A percentile compares a stretch with the other conserved stretches of the same genome.
Conservation (phyloP, 176 grass and related monocot genomes). For the Typha latifolia region DNA sequence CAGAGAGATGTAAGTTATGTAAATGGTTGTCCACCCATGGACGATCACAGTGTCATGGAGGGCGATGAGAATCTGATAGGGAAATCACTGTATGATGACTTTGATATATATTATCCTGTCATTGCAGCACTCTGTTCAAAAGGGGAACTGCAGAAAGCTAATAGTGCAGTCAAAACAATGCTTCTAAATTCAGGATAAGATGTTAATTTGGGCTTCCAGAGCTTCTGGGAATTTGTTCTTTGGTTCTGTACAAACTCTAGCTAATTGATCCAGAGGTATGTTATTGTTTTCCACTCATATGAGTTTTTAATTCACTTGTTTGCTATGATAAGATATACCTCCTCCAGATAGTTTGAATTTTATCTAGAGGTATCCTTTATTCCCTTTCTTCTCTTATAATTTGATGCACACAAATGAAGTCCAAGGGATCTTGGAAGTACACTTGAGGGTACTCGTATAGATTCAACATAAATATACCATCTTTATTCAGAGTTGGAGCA, state of each 20-base stretch:
- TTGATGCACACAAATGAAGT: too few species aligned
- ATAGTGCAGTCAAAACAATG: slow-evolving; percentile 63
- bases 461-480: too few species aligned
- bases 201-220: neutral
- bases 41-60: slow-evolving; percentile 27
- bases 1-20: slow-evolving; percentile 21
- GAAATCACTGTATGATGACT: slow-evolving; percentile 51
- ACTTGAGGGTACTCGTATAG: too few species aligned
- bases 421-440: too few species aligned
- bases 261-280: neutral
- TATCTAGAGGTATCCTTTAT: too few species aligned
- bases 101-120: slow-evolving; percentile 64
- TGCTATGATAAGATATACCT: too few species aligned
- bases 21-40: slow-evolving; percentile 28
- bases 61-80: slow-evolving; percentile 28
- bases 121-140: slow-evolving; percentile 62
- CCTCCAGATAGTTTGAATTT: too few species aligned
- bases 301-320: too few species aligned
- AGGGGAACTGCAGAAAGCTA: slow-evolving; percentile 60
- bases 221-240: neutral
- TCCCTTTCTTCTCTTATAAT: too few species aligned
- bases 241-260: neutral
- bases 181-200: slow-evolving; percentile 57
- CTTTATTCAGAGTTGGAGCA: too few species aligned
- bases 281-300: neutral